Conservation (phyloP, 2,329 filamentous ascomycete species). For the Cadophora luteo-olivacea region DNA sequence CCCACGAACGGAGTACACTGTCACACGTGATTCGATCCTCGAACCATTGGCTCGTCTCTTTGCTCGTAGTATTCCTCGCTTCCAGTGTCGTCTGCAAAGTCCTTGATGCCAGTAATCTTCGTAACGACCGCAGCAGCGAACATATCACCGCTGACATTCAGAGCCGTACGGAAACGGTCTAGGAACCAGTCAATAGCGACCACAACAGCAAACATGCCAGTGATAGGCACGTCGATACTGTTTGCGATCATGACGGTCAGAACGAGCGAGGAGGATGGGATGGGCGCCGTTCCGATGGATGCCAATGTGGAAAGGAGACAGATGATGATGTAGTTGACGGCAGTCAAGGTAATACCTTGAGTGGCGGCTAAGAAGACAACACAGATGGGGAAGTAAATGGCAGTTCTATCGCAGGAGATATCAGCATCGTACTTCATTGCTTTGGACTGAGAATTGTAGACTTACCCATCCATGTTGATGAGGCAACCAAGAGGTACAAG, state of each 20-base stretch:
- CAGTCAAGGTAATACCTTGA: conserved; percentile 3
- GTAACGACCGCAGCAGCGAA: conserved; percentile 13
- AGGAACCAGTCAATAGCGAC: conserved; percentile 21
- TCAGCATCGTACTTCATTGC: too few relatives aligned
- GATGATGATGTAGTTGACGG: conserved; percentile 14
- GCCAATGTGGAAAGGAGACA: conserved; percentile 18
- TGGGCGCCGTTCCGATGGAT: conserved; percentile 16
- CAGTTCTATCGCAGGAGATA: conserved; percentile 2
- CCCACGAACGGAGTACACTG: background rate
- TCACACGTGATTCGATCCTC: conserved; percentile 1
- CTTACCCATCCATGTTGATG: conserved; percentile 23
- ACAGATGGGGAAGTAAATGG: conserved; percentile 17
- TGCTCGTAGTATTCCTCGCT: conserved; percentile 4
- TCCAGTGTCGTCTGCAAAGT: background rate
- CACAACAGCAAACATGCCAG: conserved; percentile 13
- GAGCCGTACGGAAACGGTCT: conserved; percentile 11
- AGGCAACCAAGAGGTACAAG: conserved; percentile 15
- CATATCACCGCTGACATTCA: conserved; percentile 18
- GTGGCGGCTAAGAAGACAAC: conserved; percentile 17
- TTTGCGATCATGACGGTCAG: conserved; percentile 21
- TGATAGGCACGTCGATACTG: conserved; percentile 13
- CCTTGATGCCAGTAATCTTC: conserved; percentile 18
- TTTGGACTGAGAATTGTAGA: background rate
- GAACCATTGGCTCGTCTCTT: background rate
- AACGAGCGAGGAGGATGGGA: conserved; percentile 17